Conservation (phyloP, 352 stramenopile genomes). For the Peronospora farinosa region DNA sequence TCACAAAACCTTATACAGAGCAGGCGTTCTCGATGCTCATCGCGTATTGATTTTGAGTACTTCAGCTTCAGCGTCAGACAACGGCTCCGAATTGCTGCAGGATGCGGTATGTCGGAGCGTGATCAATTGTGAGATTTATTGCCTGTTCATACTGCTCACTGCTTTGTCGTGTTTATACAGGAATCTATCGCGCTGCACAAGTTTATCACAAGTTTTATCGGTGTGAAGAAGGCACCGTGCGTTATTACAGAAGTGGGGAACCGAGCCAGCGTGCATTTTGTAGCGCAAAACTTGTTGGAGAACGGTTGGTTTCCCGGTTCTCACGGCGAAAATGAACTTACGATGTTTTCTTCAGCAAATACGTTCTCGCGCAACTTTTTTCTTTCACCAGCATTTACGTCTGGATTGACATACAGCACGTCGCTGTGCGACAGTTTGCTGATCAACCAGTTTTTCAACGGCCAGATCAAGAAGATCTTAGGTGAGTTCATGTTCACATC, state of each 20-base stretch:
- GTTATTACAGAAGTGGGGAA: constrained; percentile 80
- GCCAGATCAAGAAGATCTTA: constrained; percentile 82
- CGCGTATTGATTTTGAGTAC: constrained; percentile 71
- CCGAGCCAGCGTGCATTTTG: constrained; percentile 77
- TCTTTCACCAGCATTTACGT: constrained; percentile 73
- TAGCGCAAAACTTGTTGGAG: constrained; percentile 62
- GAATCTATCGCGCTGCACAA: constrained; percentile 80
- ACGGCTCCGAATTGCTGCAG: constrained; percentile 61
- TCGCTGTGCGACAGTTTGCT: constrained; percentile 81
- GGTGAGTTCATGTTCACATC: constrained; percentile 83
- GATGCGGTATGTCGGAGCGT: constrained; percentile 40
- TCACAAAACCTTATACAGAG: constrained; percentile 48
- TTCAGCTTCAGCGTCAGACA: constrained; percentile 46
- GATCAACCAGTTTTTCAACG: constrained; percentile 87
- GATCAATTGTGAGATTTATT: not conserved
- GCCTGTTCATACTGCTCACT: constrained; percentile 2
- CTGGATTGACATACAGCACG: constrained; percentile 78
- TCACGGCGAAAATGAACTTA: constrained; percentile 26
- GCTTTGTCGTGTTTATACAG: constrained; percentile 16
- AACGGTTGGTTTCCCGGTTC: constrained; percentile 60
- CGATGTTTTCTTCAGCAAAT: constrained; percentile 41
- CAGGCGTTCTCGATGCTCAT: constrained; percentile 54
- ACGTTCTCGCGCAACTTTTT: constrained; percentile 75
- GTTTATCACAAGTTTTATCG: constrained; percentile 64
- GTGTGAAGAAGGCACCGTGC: constrained; percentile 44